Evolutionary conservation across 2,329 filamentous ascomycete genomes (phyloP).

Genomic region (Arthrobotrys pseudoclavata): DNA sequence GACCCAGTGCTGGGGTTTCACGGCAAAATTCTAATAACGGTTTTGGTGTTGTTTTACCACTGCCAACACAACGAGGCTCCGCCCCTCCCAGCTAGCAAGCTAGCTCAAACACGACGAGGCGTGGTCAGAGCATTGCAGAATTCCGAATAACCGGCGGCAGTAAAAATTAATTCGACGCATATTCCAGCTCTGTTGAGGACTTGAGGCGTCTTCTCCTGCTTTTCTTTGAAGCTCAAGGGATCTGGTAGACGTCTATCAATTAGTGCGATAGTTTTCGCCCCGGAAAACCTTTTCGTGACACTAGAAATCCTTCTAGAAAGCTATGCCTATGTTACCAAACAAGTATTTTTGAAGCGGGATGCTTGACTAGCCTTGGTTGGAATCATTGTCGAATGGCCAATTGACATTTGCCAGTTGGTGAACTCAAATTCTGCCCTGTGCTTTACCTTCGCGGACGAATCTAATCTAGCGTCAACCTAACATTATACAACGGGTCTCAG

Average conservation of each 20-base stretch:
- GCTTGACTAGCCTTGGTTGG: background rate
- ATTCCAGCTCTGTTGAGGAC: background rate
- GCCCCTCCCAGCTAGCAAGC: constrained; percentile 15
- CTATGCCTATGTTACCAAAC: constrained; percentile 4
- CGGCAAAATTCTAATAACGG: constrained; percentile 7
- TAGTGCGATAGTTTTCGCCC: background rate
- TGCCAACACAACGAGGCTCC: constrained; percentile 24
- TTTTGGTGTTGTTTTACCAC: constrained; percentile 37
- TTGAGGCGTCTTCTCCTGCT: constrained; percentile 1
- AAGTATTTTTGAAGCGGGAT: background rate
- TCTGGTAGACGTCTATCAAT: background rate
- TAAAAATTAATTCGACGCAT: constrained; percentile 9
- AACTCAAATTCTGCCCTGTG: background rate
- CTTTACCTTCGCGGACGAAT: constrained; percentile 4
- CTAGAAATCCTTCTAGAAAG: constrained; percentile 18
- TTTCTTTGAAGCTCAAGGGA: background rate
- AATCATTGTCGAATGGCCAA: background rate
- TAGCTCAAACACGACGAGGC: constrained; percentile 21
- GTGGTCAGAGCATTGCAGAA: background rate
- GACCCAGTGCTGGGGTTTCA: constrained; percentile 1
- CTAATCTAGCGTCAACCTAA: background rate
- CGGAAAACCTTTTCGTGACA: constrained; percentile 23
- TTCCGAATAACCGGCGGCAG: constrained; percentile 19
- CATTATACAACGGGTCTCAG: background rate
- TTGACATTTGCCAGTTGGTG: background rate